phyloP scores from a whole-genome alignment of 176 grass and related monocot species.

The Saccharum spontaneum region DNA sequence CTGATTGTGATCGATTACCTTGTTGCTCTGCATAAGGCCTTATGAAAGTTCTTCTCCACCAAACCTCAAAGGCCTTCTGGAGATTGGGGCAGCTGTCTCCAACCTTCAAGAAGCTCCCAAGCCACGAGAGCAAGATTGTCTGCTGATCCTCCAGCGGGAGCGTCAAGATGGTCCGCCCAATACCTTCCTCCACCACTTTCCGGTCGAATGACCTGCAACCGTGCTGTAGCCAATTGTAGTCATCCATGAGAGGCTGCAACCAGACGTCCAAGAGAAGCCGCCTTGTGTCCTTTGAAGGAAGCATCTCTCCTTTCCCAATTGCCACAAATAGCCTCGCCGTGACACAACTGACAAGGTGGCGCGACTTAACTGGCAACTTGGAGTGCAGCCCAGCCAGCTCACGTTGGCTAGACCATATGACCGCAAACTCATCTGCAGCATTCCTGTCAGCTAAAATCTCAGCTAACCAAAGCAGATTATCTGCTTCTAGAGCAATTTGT shows the following conservation, averaged over 20 bases:
- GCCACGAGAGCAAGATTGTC: slow-evolving; percentile 77
- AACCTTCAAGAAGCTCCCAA: slow-evolving; percentile 77
- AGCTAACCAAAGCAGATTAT: slow-evolving; percentile 87
- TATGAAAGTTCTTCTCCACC: slow-evolving; percentile 94
- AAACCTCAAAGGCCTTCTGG: slow-evolving; percentile 95
- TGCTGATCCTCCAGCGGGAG: slow-evolving; percentile 94
- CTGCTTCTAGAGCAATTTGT: slow-evolving; percentile 74
- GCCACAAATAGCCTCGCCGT: slow-evolving; percentile 80
- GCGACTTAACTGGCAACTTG: slow-evolving; percentile 72
- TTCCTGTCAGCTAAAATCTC: slow-evolving; percentile 78
- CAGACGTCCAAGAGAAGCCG: slow-evolving; percentile 70
- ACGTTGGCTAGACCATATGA: slow-evolving; percentile 65
- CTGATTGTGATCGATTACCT: slow-evolving; percentile 28
- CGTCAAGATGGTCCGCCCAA: slow-evolving; percentile 76
- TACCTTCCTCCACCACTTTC: slow-evolving; percentile 85
- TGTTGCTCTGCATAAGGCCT: slow-evolving; percentile 66
- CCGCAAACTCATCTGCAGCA: slow-evolving; percentile 55
- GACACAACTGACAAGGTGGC: slow-evolving; percentile 81
- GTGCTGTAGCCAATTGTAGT: slow-evolving; percentile 91
- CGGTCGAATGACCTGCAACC: slow-evolving; percentile 77
- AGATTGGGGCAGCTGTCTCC: slow-evolving; percentile 88
- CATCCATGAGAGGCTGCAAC: slow-evolving; percentile 90
- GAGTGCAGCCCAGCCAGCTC: slow-evolving; percentile 70
- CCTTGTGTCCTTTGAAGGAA: slow-evolving; percentile 76
- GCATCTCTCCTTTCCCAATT: slow-evolving; percentile 89